A percentile compares a stretch with the other conserved stretches of the same genome.
These are phyloP conservation scores for Epithele typhae DNA, from an alignment of 768 basidiomycete genomes.

Conservation along the genomic window DNA sequence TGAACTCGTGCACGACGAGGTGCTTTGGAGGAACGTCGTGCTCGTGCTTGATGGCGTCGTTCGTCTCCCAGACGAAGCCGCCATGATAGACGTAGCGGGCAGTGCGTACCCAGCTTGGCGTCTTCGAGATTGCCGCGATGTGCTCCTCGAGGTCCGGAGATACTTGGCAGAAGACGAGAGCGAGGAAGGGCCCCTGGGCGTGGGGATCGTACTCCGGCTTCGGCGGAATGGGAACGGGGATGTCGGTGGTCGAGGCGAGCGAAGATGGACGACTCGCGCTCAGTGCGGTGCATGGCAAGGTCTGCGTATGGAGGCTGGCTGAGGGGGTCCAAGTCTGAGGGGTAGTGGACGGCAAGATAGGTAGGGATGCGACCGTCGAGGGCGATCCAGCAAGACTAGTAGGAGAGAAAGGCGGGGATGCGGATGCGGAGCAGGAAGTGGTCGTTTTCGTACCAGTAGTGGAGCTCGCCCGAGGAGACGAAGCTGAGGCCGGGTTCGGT, in stretches of 20 bases:
- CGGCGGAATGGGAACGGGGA: neutral
- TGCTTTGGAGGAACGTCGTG: slow-evolving; percentile 5
- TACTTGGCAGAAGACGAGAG: slow-evolving; percentile 19
- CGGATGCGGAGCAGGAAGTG: slow-evolving; percentile 37
- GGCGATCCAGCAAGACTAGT: slow-evolving; percentile 27
- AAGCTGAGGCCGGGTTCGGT: slow-evolving; percentile 1
- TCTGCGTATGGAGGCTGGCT: slow-evolving; percentile 23
- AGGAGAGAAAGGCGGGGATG: slow-evolving; percentile 25
- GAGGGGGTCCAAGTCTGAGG: slow-evolving; percentile 21
- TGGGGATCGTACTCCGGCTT: slow-evolving; percentile 10
- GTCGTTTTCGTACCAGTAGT: slow-evolving; percentile 36
- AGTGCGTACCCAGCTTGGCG: slow-evolving; percentile 40
- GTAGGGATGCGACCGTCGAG: slow-evolving; percentile 23
- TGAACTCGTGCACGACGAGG: neutral
- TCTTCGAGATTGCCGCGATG: slow-evolving; percentile 31
- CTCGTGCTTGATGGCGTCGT: slow-evolving; percentile 8
- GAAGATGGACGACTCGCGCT: slow-evolving; percentile 23
- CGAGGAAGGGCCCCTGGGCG: slow-evolving; percentile 18
- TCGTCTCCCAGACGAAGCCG: slow-evolving; percentile 7
- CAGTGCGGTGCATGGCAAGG: slow-evolving; percentile 28
- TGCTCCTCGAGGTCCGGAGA: slow-evolving; percentile 20
- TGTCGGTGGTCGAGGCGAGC: slow-evolving; percentile 16
- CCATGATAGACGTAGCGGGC: slow-evolving; percentile 33
- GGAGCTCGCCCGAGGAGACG: neutral
- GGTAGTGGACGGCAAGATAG: slow-evolving; percentile 29